Base-by-base conservation (phyloP, 1,284 basidiomycete species). In the Dichomitus squalens region DNA sequence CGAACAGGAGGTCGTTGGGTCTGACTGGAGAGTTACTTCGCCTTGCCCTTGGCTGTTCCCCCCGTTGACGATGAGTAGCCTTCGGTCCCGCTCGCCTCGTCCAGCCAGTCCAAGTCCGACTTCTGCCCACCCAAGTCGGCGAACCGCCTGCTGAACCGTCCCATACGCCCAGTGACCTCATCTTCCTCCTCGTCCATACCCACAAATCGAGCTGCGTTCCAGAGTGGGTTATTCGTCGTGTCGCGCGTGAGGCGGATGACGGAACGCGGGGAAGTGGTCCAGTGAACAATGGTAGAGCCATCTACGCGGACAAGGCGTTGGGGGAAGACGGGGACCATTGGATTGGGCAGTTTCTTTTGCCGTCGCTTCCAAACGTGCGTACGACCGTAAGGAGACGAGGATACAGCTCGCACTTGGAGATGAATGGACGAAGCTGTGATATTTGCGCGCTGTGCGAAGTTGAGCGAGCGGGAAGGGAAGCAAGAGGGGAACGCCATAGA, bases 241-340 rank as follows among this genome's bases (percentile, higher is more conserved):
- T 95, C 93, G 40, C 93, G 85, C 21, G 92, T 90, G 44, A 94
- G 77, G 40, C 85, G 83, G 41, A 92, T 80, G 41, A 83, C 73
- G 3, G 89, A 88, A 4, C 86, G 85, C 0, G 93, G 93, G 0
- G 92, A 92, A 0, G 93, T 95, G 8, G 90, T 92, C 81, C 87
- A 90, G 64, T 94, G 90, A 1, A 84, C 86, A 72, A 92, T 93
- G 1, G 90, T 90, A 18, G 89, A 89, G n/a, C 93, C 93, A 73
- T 95, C 93, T 0, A 92, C 85, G 63, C 91, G 85, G 55, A 91
- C 82, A 59, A 95, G 88, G 57, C 80, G 84, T 72, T 95, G 93
- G 6, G 92, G 88, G 71, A 89, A 95, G 61, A 89, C 86, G 18
- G 92, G 90, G 0, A 93, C 88, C 63, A 93, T 75, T 3, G 93